Percentiles rank a stretch among this genome's conserved stretches.
Evolutionary conservation across 192 early-diverging fungal species (phyloP).

Genomic region (Coemansia sp.): DNA sequence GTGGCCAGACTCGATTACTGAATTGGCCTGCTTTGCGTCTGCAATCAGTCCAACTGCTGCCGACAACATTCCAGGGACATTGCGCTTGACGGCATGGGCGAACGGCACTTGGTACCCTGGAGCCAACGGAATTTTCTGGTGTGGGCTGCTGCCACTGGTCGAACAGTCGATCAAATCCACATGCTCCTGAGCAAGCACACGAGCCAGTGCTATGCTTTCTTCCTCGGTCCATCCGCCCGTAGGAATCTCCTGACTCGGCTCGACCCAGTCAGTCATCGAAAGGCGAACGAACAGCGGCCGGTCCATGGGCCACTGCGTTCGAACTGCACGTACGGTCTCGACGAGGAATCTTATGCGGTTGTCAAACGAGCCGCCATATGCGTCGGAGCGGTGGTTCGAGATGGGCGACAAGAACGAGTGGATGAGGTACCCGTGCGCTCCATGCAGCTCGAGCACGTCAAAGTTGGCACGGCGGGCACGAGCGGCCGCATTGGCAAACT

Average conservation of each 20-base stretch:
- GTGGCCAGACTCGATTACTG: slow-evolving; percentile 58
- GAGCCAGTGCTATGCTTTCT: slow-evolving; percentile 67
- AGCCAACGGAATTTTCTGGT: slow-evolving; percentile 52
- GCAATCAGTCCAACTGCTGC: slow-evolving; percentile 75
- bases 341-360: slow-evolving; percentile 79
- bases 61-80: slow-evolving; percentile 58
- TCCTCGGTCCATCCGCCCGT: slow-evolving; percentile 70
- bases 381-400: slow-evolving; percentile 83
- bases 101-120: slow-evolving; percentile 73
- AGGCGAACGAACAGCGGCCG: slow-evolving; percentile 86
- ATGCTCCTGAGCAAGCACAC: slow-evolving; percentile 60
- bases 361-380: slow-evolving; percentile 89
- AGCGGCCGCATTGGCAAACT: slow-evolving; percentile 66
- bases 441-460: slow-evolving; percentile 88
- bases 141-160: slow-evolving; percentile 67
- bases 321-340: slow-evolving; percentile 65
- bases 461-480: slow-evolving; percentile 80
- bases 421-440: slow-evolving; percentile 88
- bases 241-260: slow-evolving; percentile 39
- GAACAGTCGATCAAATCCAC: slow-evolving; percentile 89
- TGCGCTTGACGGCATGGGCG: slow-evolving; percentile 61
- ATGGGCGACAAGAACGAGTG: slow-evolving; percentile 78
- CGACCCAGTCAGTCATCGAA: slow-evolving; percentile 74
- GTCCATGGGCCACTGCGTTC: slow-evolving; percentile 71
- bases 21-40: slow-evolving; percentile 65